A percentile compares a stretch with the other conserved stretches of the same genome.
phyloP scores from a whole-genome alignment of 495 filamentous ascomycete species.

The Tuber microsphaerosporum region DNA sequence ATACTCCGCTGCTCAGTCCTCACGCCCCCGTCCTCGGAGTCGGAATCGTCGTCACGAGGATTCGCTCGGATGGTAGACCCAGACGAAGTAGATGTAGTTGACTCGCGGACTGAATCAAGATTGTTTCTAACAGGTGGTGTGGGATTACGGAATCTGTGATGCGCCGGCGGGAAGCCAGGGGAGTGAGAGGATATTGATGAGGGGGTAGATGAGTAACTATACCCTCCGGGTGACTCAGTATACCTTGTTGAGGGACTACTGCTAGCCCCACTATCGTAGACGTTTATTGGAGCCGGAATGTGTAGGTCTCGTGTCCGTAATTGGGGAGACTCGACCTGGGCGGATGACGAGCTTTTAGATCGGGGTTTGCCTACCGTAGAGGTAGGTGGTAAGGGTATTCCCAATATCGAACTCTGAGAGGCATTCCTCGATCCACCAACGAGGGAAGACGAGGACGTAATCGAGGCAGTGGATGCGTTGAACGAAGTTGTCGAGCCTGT shows the following conservation, averaged over 20 bases:
- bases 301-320: conserved; percentile 33
- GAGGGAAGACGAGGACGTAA: conserved; percentile 33
- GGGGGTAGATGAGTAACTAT: conserved; percentile 85
- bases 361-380: conserved; percentile 21
- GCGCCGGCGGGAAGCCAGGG: conserved; percentile 60
- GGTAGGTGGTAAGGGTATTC: conserved; percentile 36
- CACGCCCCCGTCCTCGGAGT: conserved; percentile 15
- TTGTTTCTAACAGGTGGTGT: conserved; percentile 53
- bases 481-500: conserved; percentile 35
- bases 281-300: conserved; percentile 23
- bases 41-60: conserved; percentile 32
- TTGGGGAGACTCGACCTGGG: conserved; percentile 25
- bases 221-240: conserved; percentile 83
- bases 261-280: conserved; percentile 49
- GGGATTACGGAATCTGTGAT: conserved; percentile 61
- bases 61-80: conserved; percentile 52
- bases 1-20: conserved; percentile 23
- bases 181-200: conserved; percentile 97
- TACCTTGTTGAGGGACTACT: conserved; percentile 90
- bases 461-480: conserved; percentile 34
- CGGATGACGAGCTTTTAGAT: conserved; percentile 23
- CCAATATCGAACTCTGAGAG: conserved; percentile 37
- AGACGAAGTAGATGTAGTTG: conserved; percentile 55
- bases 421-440: conserved; percentile 31
- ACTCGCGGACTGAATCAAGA: conserved; percentile 60